Percentiles rank a stretch among this genome's conserved stretches.
Evolutionary conservation across 345 rosid genomes (phyloP).

Genomic region (Punica granatum): DNA sequence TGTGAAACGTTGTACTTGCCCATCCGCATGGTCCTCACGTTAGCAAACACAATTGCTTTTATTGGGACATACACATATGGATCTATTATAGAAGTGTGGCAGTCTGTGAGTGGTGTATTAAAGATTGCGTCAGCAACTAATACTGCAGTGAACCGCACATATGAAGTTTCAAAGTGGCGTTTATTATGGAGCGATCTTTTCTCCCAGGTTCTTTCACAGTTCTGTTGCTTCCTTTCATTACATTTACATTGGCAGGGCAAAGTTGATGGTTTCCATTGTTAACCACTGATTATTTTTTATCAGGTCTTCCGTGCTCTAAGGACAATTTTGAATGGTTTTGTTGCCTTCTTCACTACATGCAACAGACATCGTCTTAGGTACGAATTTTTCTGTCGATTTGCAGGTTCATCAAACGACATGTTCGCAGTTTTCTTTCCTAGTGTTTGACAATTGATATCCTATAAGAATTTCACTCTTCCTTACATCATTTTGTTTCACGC

Average conservation of each 20-base stretch:
- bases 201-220: slow-evolving; percentile 55
- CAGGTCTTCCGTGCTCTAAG: slow-evolving; percentile 91
- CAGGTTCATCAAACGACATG: background rate
- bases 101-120: slow-evolving; percentile 40
- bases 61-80: slow-evolving; percentile 35
- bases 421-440: background rate
- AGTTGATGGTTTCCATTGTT: slow-evolving; percentile 5
- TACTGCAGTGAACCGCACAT: slow-evolving; percentile 38
- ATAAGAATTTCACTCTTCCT: background rate
- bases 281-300: slow-evolving; percentile 3
- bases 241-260: background rate
- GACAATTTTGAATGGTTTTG: slow-evolving; percentile 82
- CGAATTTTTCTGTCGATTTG: slow-evolving; percentile 1
- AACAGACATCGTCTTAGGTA: slow-evolving; percentile 99
- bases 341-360: slow-evolving; percentile 83
- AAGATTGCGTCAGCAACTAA: slow-evolving; percentile 57
- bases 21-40: slow-evolving; percentile 45
- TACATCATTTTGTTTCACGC: background rate
- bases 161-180: slow-evolving; percentile 81
- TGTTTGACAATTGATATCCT: background rate
- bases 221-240: slow-evolving; percentile 1
- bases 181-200: slow-evolving; percentile 95
- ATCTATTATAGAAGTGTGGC: slow-evolving; percentile 45
- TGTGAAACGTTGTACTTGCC: slow-evolving; percentile 71
- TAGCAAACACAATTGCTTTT: slow-evolving; percentile 36